These are phyloP conservation scores for Leucocoprinus birnbaumii DNA, from an alignment of 768 basidiomycete genomes.

Conservation along the genomic window DNA sequence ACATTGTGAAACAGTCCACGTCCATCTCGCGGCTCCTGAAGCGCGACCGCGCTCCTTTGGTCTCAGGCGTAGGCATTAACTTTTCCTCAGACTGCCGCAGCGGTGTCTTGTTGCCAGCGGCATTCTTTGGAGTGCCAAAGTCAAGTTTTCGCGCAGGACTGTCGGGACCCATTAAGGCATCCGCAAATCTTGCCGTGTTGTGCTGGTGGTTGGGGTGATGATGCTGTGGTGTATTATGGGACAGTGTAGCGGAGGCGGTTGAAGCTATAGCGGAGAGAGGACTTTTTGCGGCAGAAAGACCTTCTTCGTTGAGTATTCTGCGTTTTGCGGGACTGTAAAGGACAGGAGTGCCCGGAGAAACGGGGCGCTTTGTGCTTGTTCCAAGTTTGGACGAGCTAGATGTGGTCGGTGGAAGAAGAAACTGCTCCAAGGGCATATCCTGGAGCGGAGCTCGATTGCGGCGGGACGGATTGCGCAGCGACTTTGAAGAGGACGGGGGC, in stretches of 20 bases:
- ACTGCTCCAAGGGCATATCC: constrained; percentile 58
- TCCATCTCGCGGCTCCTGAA: background rate
- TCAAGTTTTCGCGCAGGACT: constrained; percentile 53
- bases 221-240: background rate
- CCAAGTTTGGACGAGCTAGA: constrained; percentile 25
- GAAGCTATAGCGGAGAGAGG: constrained; percentile 18
- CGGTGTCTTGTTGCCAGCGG: constrained; percentile 10
- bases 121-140: constrained; percentile 39
- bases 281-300: constrained; percentile 38
- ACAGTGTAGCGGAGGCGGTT: constrained; percentile 2
- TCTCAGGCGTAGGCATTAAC: constrained; percentile 12
- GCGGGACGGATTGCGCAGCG: background rate
- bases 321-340: constrained; percentile 66
- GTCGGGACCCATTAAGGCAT: constrained; percentile 23
- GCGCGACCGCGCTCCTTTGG: constrained; percentile 7
- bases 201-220: background rate
- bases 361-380: constrained; percentile 54
- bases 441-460: constrained; percentile 44
- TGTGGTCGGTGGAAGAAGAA: constrained; percentile 35
- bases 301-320: constrained; percentile 58
- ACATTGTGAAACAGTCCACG: background rate
- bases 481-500: constrained; percentile 1
- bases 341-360: constrained; percentile 49
- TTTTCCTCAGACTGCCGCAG: constrained; percentile 18
- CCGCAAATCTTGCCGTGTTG: constrained; percentile 18